Evolutionary conservation across 176 grass and related monocot species (phyloP).

Genomic region (Calamus simplicifolius): DNA sequence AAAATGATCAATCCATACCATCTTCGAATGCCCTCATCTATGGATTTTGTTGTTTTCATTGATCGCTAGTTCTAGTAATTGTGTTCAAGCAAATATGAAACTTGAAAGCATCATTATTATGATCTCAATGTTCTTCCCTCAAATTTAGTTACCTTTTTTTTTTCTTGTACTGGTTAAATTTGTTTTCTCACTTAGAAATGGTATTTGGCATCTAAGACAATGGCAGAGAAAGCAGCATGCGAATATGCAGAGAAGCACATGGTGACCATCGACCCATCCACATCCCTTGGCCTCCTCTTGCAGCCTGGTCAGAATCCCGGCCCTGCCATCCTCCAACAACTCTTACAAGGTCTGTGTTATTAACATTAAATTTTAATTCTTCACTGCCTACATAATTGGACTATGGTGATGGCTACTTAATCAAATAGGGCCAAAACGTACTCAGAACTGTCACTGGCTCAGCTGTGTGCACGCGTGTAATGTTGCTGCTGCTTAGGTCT

Average conservation of each 20-base stretch:
- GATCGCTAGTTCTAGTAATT: too few relatives aligned
- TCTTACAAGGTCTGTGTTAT: not conserved
- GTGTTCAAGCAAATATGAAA: too few relatives aligned
- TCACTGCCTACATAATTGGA: too few relatives aligned
- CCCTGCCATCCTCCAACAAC: not conserved
- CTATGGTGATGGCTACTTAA: not conserved
- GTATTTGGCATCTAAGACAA: not conserved
- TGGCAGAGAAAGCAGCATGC: not conserved
- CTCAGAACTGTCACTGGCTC: conserved; percentile 7
- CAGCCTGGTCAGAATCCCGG: not conserved
- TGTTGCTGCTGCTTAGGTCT: conserved; percentile 14
- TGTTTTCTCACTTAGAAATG: not conserved
- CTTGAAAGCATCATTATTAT: not conserved
- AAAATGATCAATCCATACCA: too few relatives aligned
- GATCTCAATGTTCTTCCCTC: not conserved
- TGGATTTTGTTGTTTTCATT: too few relatives aligned
- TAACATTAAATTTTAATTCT: too few relatives aligned
- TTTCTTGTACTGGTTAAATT: not conserved
- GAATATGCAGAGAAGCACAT: not conserved
- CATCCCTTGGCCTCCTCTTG: not conserved
- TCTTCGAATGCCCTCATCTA: too few relatives aligned
- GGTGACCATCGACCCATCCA: not conserved
- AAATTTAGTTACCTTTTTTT: not conserved
- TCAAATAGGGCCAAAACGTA: conserved; percentile 1
- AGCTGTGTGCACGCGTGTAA: conserved; percentile 5